Base-by-base conservation (phyloP, 2,329 filamentous ascomycete species). In the Penicillium janthinellum region DNA sequence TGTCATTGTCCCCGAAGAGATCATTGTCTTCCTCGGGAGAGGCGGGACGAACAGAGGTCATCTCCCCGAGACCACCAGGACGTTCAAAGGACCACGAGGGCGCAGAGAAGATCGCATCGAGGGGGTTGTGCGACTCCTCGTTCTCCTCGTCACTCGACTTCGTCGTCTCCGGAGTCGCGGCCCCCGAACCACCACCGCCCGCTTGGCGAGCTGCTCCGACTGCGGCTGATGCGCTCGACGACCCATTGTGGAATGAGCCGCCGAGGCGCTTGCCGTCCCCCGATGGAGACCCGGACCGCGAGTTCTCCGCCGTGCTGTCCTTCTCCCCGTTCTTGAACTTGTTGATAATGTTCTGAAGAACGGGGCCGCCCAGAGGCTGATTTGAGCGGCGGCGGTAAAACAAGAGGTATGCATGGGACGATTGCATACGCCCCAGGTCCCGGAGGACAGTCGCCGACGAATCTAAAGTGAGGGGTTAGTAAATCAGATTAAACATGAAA, bases 331-430 rank as follows among this genome's bases (percentile, higher is more conserved):
- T 78, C 60, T 84, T 83, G 64, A 85, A 90, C 57, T 83, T 81
- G 54, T 88, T 84, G 56, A 91, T 81, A 52, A 96, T 87, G 65
- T 88, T 81, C 67, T 88, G 84, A 61, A 97, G 88, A 54, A 84
- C 84, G 47, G 88, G 83, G 28, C 93, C 93, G 58, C 95, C 95
- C 65, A 99, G 86, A 63, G 92, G 90, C 62, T 77, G 78, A 7
- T 85, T 82, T 5, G 92, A 91, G 64, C 92, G 89, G 58, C 95
- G 90, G 42, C 95, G 91, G 79, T 99, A 99, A 82, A 99, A 99
- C 37, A 99, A 83, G 11, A 99, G 84, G 76, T 99, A 99, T 0
- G 95, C 95, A 20, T 90, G 88, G 15, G 85, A 78, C 4, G 91
- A 90, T 37, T 55, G 52, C 52, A 55, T 55, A 12, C 34, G 28